Evolutionary conservation across 768 basidiomycete genomes (phyloP), one percentile per base, ranked within the genome.

Genomic region (button mushroom (Agaricus bisporus)): DNA sequence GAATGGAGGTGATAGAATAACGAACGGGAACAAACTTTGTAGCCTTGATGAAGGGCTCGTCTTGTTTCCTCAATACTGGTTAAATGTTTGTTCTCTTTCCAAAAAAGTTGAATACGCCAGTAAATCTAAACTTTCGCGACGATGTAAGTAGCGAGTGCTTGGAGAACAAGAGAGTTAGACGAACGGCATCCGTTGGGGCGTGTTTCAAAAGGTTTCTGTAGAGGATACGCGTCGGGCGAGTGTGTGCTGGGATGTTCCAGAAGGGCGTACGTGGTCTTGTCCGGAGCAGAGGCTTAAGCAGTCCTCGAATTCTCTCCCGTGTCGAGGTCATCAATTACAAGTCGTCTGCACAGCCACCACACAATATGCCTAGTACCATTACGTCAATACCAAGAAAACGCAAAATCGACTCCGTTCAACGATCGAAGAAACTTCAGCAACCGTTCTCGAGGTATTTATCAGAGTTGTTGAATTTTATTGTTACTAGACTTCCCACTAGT

Each of bases 231-330:
- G 89, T 91, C 3, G 92, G 91, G 25, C 84, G 67, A 18, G 85
- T 79, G 64, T 95, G 92, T 0, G 83, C 84, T 0, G 75, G 72
- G 25, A 91, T 82, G 46, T 78, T 64, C 61, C 76, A 91, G 60
- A 91, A 88, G 3, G 86, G 82, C 2, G 79, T 73, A 18, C 75
- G 73, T 8, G 86, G 81, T 10, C 81, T 74, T 5, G 82, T 70
- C 28, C 84, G 81, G 29, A 78, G 75, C 0, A 89, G 66, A 41
- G 80, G 72, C 4, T 82, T 77, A 14, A 90, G 64, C 11, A 81
- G 70, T 64, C 56, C 0, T 80, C 79, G 46, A 87, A 70, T 14
- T 10, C 36, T 22, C 25, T 54, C 53, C 29, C 53, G 53, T 3
- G 46, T 54, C 10, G 47, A 36, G 8, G 45, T 48, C 53, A 54